phyloP scores from a whole-genome alignment of 23 red algal genomes.

The Agarophyton chilense region DNA sequence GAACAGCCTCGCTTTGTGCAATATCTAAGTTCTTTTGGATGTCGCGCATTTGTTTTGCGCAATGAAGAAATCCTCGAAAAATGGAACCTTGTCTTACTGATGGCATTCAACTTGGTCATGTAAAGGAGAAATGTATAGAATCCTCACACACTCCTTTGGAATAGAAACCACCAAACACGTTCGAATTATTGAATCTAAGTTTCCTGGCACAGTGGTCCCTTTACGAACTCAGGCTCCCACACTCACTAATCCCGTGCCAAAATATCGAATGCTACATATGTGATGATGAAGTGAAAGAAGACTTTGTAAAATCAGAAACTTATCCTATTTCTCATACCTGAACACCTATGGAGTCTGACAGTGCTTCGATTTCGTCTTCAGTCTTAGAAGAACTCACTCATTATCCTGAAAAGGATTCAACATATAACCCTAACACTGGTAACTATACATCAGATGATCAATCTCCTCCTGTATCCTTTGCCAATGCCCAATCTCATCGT shows the following conservation, averaged over 20 bases:
- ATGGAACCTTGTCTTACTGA: not conserved
- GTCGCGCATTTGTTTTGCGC: not conserved
- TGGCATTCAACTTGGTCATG: constrained; percentile 30
- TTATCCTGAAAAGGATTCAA: not conserved
- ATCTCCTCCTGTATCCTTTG: not conserved
- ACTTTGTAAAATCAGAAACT: not conserved
- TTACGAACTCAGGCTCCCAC: not conserved
- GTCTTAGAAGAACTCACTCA: not conserved
- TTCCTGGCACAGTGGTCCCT: constrained; percentile 17
- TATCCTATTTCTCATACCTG: no score
- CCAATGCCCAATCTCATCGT: not conserved
- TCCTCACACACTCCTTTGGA: constrained; percentile 13
- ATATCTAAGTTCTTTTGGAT: constrained; percentile 35
- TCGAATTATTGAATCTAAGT: constrained; percentile 16
- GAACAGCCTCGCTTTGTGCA: not conserved
- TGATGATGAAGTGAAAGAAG: not conserved
- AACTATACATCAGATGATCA: not conserved
- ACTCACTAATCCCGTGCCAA: not conserved
- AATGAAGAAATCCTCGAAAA: not conserved
- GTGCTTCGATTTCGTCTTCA: not conserved
- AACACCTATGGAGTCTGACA: no score
- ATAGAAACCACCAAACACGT: constrained; percentile 35
- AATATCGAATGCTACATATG: not conserved
- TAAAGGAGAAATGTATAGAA: constrained; percentile 27
- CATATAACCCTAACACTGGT: not conserved